These are phyloP conservation scores for Clarireedia sp. DNA, from an alignment of 2,329 filamentous ascomycete genomes.

Conservation along the genomic window DNA sequence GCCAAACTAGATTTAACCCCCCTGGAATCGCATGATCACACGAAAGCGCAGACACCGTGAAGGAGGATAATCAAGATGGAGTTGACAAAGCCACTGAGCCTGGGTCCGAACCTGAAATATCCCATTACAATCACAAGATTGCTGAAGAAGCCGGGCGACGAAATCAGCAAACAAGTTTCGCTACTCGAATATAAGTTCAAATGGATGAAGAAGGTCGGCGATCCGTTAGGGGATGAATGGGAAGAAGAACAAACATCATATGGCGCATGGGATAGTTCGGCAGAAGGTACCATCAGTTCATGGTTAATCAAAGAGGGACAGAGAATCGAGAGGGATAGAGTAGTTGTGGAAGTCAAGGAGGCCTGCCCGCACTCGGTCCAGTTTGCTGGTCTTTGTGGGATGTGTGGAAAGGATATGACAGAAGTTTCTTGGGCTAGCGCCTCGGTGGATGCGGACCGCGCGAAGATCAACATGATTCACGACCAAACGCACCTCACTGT, in stretches of 20 bases:
- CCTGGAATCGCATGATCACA: slow-evolving; percentile 27
- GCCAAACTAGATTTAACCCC: slow-evolving; percentile 10
- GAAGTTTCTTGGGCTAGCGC: slow-evolving; percentile 79
- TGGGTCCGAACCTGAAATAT: slow-evolving; percentile 68
- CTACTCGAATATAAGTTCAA: slow-evolving; percentile 85
- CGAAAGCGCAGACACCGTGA: slow-evolving; percentile 15
- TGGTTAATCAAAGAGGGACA: slow-evolving; percentile 69
- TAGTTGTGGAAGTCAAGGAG: slow-evolving; percentile 74
- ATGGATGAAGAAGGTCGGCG: slow-evolving; percentile 68
- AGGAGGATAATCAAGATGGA: slow-evolving; percentile 33
- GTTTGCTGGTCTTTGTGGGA: slow-evolving; percentile 80
- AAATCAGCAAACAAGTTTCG: slow-evolving; percentile 66
- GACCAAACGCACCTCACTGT: slow-evolving; percentile 83
- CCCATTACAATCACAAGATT: slow-evolving; percentile 88
- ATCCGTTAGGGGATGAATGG: slow-evolving; percentile 54
- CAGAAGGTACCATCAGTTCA: slow-evolving; percentile 67
- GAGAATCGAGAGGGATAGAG: slow-evolving; percentile 50
- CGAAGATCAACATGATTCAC: slow-evolving; percentile 91
- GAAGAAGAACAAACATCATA: slow-evolving; percentile 62
- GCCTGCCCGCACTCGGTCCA: slow-evolving; percentile 86
- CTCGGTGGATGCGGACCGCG: slow-evolving; percentile 70
- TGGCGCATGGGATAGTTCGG: slow-evolving; percentile 73
- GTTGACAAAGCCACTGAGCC: slow-evolving; percentile 36
- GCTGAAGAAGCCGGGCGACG: slow-evolving; percentile 66
- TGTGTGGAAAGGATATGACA: slow-evolving; percentile 96